Conservation (phyloP, 2,329 filamentous ascomycete species). For the Fragosphaeria purpurea region DNA sequence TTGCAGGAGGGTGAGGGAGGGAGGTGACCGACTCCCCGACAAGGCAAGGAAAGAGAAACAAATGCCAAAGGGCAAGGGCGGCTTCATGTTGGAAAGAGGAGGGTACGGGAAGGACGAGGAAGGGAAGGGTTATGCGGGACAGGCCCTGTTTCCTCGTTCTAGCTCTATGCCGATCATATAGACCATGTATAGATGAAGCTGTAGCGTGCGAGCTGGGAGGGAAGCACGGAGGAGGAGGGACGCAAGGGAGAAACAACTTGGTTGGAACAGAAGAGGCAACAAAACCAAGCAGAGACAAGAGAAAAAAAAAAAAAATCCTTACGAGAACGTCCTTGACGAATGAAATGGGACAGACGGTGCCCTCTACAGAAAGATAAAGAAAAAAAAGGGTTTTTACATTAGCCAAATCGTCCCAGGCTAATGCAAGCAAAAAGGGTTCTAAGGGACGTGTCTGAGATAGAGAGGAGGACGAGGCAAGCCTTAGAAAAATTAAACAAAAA, state of each 20-base stretch:
- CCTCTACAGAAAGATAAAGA: conserved; percentile 42
- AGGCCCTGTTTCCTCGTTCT: no score
- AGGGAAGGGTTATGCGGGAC: not conserved
- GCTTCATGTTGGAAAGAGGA: conserved; percentile 1
- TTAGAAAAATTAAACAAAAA: not conserved
- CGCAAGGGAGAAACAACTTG: no score
- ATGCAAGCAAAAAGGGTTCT: conserved; percentile 16
- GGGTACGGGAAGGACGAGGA: not conserved
- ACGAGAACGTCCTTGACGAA: conserved; percentile 78
- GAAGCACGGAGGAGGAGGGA: no score
- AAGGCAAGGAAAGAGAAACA: not conserved
- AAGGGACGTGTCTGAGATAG: not conserved
- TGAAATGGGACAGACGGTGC: conserved; percentile 72
- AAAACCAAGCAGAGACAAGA: not conserved
- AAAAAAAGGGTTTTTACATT: conserved; percentile 20
- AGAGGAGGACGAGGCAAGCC: not conserved
- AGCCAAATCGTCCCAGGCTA: conserved; percentile 28
- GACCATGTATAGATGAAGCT: not conserved
- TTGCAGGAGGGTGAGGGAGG: no score
- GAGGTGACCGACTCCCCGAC: no score
- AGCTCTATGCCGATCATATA: not conserved
- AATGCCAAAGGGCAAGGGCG: not conserved
- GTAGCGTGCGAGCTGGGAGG: not conserved
- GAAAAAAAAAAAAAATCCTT: conserved; percentile 27
- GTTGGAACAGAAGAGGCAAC: no score